Base-by-base conservation (phyloP, 495 filamentous ascomycete species). In the Rostrohypoxylon terebratum region DNA sequence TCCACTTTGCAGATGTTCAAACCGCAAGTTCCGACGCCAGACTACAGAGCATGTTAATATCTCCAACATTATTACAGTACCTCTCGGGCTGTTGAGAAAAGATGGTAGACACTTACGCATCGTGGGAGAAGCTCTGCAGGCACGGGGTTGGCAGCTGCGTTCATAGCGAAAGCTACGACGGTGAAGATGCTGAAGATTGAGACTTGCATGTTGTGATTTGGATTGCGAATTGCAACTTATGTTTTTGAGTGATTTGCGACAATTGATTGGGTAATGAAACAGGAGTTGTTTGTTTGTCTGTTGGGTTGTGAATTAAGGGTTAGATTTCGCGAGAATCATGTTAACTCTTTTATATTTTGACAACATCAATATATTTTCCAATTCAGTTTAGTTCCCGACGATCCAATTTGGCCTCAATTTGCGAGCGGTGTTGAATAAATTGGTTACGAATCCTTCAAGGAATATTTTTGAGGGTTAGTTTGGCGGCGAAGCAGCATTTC, bases 1-100 rank as follows among this genome's bases (percentile, higher is more conserved):
- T 45, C 54, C 36, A 66, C 63, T 5, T 66, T 66, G 40, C 51
- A 66, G 33, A 66, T 66, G 38, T 58, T 51, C 0, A 58, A 38
- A 3, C 63, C 63, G n/a, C 51, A 66, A 16, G 51, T 66, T 36
- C 63, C 63, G 33, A 66, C 8, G 10, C 63, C 63, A 28, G 38
- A 57, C 63, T 66, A 45, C 10, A 28, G 5, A 7, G 14, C 0
- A 23, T 38, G 10, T 58, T 23, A 66, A 13, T 55, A 31, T 23
- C 1, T 38, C 13, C 10, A 3, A 13, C 11, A 33, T 14, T 16
- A n/a, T 6, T 13, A 5, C 0, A 14, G 18, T 54, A 4, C n/a
- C 4, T 31, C 3, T 28, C 13, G 6, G 16, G 1, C n/a, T n/a
- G 16, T 38, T 21, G 8, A n/a, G 4, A 28, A 23, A 4, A 33